Percentiles rank a stretch among this genome's conserved stretches.
Evolutionary conservation across 495 filamentous ascomycete species (phyloP).

Genomic region (Podospora conica): DNA sequence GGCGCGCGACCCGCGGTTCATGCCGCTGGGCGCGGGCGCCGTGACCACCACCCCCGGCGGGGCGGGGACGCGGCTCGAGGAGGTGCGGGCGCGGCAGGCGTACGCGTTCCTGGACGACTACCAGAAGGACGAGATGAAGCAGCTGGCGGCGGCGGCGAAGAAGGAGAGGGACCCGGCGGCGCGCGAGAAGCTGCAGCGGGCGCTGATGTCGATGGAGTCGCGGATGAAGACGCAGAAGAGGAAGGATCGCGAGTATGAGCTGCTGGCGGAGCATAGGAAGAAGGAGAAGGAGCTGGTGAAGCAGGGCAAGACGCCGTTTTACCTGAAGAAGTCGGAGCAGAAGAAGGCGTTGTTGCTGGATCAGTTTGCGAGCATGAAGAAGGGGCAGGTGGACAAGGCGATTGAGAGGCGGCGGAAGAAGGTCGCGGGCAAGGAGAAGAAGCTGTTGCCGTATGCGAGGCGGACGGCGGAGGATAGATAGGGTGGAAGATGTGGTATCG

Average conservation of each 20-base stretch:
- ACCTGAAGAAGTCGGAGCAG: slow-evolving; percentile 81
- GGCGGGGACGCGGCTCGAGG: slow-evolving; percentile 40
- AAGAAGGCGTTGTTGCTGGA: slow-evolving; percentile 77
- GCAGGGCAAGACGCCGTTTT: slow-evolving; percentile 90
- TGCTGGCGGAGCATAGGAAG: slow-evolving; percentile 66
- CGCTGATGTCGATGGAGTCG: slow-evolving; percentile 62
- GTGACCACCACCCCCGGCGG: slow-evolving; percentile 21
- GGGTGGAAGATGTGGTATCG: neutral
- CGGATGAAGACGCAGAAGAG: slow-evolving; percentile 58
- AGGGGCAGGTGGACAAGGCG: slow-evolving; percentile 68
- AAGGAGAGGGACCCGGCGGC: slow-evolving; percentile 57
- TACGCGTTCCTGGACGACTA: slow-evolving; percentile 89
- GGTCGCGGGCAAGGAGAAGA: slow-evolving; percentile 71
- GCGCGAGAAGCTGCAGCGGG: slow-evolving; percentile 60
- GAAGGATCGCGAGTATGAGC: slow-evolving; percentile 58
- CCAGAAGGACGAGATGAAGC: slow-evolving; percentile 66
- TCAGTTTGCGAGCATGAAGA: slow-evolving; percentile 72
- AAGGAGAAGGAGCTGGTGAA: slow-evolving; percentile 76
- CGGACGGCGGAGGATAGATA: slow-evolving; percentile 36
- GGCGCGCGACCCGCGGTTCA: slow-evolving; percentile 81
- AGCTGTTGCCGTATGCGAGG: slow-evolving; percentile 64
- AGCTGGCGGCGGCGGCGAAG: slow-evolving; percentile 58
- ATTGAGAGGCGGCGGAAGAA: slow-evolving; percentile 84
- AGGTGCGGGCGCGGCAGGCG: slow-evolving; percentile 52
- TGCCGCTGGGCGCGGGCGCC: slow-evolving; percentile 43